phyloP scores from a whole-genome alignment of 768 basidiomycete species.

The Macrolepiota albuminosa region DNA sequence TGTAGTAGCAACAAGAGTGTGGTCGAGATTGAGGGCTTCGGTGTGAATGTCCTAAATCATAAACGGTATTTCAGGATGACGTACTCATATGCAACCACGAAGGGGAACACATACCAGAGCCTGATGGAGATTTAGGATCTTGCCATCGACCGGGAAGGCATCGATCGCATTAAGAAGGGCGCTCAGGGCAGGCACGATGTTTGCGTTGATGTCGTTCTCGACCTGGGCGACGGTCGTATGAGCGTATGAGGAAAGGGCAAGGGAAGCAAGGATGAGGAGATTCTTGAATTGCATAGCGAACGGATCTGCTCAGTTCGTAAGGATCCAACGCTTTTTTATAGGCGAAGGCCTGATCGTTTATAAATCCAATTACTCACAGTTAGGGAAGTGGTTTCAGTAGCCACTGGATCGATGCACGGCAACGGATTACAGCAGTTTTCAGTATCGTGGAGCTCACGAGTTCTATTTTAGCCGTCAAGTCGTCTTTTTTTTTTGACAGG shows the following conservation, averaged over 20 bases:
- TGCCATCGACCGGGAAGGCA: slow-evolving; percentile 23
- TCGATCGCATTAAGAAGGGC: slow-evolving; percentile 27
- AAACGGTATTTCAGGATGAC: background rate
- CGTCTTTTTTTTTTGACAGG: background rate
- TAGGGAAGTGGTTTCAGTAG: background rate
- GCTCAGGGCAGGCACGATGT: slow-evolving; percentile 22
- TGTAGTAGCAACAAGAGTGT: slow-evolving; percentile 21
- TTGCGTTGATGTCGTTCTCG: slow-evolving; percentile 15
- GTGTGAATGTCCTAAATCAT: slow-evolving; percentile 26
- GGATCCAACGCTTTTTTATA: background rate
- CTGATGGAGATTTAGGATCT: slow-evolving; percentile 7
- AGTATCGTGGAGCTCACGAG: background rate
- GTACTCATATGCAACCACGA: background rate
- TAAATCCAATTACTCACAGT: background rate
- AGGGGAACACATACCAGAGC: slow-evolving; percentile 23
- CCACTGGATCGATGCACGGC: slow-evolving; percentile 1
- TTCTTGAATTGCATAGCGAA: slow-evolving; percentile 24
- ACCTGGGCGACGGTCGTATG: too few relatives aligned
- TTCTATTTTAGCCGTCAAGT: background rate
- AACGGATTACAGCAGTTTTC: background rate
- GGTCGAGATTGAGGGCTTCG: slow-evolving; percentile 17
- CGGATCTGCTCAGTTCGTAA: background rate
- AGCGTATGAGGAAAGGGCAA: slow-evolving; percentile 20
- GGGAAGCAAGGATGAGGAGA: slow-evolving; percentile 22
- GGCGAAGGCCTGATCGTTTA: background rate